Evolutionary conservation across 345 rosid genomes (phyloP).

Genomic region (Theobroma cacao): DNA sequence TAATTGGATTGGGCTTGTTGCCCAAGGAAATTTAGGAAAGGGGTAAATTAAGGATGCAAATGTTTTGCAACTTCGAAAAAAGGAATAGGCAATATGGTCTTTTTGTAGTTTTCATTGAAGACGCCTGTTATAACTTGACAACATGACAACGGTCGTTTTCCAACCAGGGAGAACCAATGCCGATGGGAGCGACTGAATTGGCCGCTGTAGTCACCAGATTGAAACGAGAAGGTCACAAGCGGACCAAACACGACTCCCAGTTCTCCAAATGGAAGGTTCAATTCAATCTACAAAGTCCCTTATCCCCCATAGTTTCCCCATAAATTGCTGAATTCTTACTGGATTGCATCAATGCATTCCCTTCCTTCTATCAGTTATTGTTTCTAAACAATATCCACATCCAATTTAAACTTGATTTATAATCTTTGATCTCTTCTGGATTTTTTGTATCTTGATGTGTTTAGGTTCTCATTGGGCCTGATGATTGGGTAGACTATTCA

Average conservation of each 20-base stretch:
- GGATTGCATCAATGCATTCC: not conserved
- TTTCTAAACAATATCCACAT: not conserved
- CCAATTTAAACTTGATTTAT: not conserved
- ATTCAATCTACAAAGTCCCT: not conserved
- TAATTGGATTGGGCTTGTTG: too few relatives aligned
- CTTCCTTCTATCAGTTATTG: not conserved
- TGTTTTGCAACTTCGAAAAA: not conserved
- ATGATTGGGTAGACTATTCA: constrained; percentile 72
- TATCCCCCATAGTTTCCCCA: not conserved
- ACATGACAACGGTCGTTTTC: not conserved
- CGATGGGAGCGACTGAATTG: not conserved
- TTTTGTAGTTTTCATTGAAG: not conserved
- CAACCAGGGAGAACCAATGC: not conserved
- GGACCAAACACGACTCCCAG: constrained; percentile 65
- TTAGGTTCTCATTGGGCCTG: constrained; percentile 69
- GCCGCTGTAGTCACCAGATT: constrained; percentile 20
- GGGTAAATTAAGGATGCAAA: too few relatives aligned
- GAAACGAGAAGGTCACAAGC: constrained; percentile 66
- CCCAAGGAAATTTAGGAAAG: too few relatives aligned
- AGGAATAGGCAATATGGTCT: not conserved
- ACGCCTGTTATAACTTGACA: not conserved
- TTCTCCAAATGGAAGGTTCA: constrained; percentile 83
- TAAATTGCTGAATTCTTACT: not conserved
- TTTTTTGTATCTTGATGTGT: not conserved
- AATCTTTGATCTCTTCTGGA: not conserved